Evolutionary conservation across 768 basidiomycete genomes (phyloP), one percentile per base, ranked within the genome.

Genomic region (Tephrocybe sp.): DNA sequence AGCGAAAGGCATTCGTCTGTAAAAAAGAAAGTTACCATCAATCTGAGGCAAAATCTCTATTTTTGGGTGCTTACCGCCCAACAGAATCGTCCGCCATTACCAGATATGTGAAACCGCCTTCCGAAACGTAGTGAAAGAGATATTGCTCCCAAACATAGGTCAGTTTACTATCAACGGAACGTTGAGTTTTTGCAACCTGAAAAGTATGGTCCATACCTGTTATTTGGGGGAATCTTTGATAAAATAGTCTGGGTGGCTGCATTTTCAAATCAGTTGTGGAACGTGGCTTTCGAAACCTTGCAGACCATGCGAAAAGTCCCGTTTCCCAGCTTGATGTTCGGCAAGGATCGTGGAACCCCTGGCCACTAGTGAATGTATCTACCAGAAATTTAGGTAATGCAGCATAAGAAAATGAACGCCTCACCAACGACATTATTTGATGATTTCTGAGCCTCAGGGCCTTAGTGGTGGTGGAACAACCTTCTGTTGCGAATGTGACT

Each of bases 21-120:
- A 18, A 42, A 46, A 33, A 24, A 38, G 15, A 51, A 20, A 18
- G 17, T 24, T 9, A 28, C 3, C 30, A 45, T n/a, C n/a, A n/a
- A n/a, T n/a, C n/a, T n/a, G n/a, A n/a, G n/a, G n/a, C n/a, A n/a
- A n/a, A n/a, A n/a, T n/a, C n/a, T n/a, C n/a, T n/a, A n/a, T 36
- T 10, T 36, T 36, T 10, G 34, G 43, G 41, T 21, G 66, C 83
- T 57, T 53, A 90, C 91, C 96, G 79, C 50, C 94, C 95, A 15
- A 85, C 90, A 34, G 86, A 79, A 66, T 98, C 95, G 65, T 98
- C 93, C 4, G 93, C 92, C 86, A 99, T 94, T 48, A 94, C 90
- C 20, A 98, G 80, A 68, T 88, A 95, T 32, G 86, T 85, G 65
- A 90, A 84, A 0, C 92, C 92, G 15, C 85, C 86, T 57, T 93